Percentiles rank a stretch among this genome's conserved stretches.
phyloP scores from a whole-genome alignment of 345 rosid genomes.

The Ceriops tagal region DNA sequence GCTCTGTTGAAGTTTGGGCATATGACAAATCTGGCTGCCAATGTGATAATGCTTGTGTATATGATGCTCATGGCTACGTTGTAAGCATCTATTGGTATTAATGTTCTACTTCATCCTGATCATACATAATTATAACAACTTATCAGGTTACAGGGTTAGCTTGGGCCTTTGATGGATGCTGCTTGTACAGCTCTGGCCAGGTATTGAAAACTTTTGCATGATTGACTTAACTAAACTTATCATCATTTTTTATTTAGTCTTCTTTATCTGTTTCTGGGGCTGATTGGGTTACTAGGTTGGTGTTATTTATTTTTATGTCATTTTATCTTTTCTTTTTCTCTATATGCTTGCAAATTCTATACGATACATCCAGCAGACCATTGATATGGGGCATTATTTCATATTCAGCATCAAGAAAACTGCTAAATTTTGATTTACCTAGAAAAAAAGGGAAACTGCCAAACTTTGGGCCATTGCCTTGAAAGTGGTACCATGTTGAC shows the following conservation, averaged over 20 bases:
- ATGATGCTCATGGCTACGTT: constrained; percentile 65
- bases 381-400: no score
- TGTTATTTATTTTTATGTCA: no score
- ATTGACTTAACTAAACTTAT: background rate
- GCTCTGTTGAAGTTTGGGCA: constrained; percentile 81
- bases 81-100: constrained; percentile 47
- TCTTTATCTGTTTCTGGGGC: constrained; percentile 5
- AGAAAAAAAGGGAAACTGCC: no score
- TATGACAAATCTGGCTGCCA: constrained; percentile 42
- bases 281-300: background rate
- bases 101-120: constrained; percentile 14
- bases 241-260: background rate
- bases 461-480: no score
- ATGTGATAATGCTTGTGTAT: constrained; percentile 46
- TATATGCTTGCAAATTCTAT: no score
- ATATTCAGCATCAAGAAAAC: no score
- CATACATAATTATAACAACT: constrained; percentile 26
- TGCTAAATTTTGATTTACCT: no score
- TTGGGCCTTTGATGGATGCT: constrained; percentile 74
- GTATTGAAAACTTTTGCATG: constrained; percentile 34
- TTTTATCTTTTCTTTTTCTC: no score
- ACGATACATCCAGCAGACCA: no score
- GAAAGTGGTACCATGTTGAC: no score
- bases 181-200: constrained; percentile 89
- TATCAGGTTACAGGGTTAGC: constrained; percentile 84